phyloP scores from a whole-genome alignment of 805 yeast species.

The Hemisphaericaspora nanyangensis region DNA sequence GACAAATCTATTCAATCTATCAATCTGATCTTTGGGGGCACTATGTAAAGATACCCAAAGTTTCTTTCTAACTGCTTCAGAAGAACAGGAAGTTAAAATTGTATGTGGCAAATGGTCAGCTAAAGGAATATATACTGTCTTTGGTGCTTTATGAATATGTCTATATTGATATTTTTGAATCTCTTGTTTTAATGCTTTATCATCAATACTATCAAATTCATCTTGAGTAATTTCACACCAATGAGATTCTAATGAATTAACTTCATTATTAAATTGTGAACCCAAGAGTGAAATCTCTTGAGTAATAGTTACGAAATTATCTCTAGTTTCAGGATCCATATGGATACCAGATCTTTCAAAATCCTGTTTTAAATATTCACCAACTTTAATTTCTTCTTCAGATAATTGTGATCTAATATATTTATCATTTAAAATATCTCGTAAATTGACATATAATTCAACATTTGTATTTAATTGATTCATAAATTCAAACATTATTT shows the following conservation, averaged over 20 bases:
- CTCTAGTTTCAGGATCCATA: slow-evolving; percentile 62
- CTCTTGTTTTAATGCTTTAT: slow-evolving; percentile 18
- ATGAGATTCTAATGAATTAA: slow-evolving; percentile 30
- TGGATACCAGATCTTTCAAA: slow-evolving; percentile 88
- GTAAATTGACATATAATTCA: slow-evolving; percentile 59
- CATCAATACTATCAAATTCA: slow-evolving; percentile 27
- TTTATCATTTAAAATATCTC: slow-evolving; percentile 46
- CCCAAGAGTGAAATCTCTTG: slow-evolving; percentile 80
- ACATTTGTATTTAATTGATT: slow-evolving; percentile 83
- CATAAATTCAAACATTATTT: slow-evolving; percentile 89
- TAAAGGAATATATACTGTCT: slow-evolving; percentile 27
- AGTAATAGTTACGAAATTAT: slow-evolving; percentile 70
- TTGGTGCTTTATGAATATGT: slow-evolving; percentile 9
- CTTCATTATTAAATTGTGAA: slow-evolving; percentile 62
- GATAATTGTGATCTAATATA: slow-evolving; percentile 36
- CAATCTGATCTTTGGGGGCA: slow-evolving; percentile 60
- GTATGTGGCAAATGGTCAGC: slow-evolving; percentile 64
- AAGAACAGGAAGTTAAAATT: slow-evolving; percentile 55
- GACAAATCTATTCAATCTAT: slow-evolving; percentile 54
- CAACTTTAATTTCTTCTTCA: slow-evolving; percentile 79
- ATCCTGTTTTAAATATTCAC: slow-evolving; percentile 73
- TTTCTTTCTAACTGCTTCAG: slow-evolving; percentile 54
- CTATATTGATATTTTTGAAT: slow-evolving; percentile 23
- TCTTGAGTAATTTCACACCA: slow-evolving; percentile 33
- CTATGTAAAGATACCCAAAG: slow-evolving; percentile 76